Conservation (phyloP, 2,329 filamentous ascomycete species). For the Cytospora paraplurivora region DNA sequence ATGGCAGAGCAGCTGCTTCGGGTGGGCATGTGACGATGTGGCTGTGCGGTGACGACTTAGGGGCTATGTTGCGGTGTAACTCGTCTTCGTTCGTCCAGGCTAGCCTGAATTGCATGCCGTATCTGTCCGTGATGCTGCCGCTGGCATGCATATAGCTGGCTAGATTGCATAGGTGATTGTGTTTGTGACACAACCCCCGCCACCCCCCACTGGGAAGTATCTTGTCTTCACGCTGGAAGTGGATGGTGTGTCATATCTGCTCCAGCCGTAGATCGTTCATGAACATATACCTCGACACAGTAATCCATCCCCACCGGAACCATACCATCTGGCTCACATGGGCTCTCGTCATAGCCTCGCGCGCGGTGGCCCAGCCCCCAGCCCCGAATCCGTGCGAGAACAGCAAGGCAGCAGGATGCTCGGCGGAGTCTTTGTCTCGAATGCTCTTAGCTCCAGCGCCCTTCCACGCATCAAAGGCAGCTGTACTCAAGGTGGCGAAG, state of each 20-base stretch:
- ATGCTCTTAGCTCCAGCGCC: constrained; percentile 35
- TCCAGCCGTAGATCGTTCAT: constrained; percentile 79
- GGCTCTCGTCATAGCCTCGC: constrained; percentile 84
- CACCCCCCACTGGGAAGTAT: not conserved
- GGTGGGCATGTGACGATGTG: constrained; percentile 11
- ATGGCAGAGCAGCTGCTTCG: constrained; percentile 14
- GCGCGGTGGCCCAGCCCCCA: constrained; percentile 59
- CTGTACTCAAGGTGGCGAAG: constrained; percentile 66
- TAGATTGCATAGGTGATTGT: not conserved
- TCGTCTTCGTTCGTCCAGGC: not conserved
- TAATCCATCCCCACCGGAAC: constrained; percentile 97
- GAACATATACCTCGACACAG: constrained; percentile 89
- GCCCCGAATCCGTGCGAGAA: constrained; percentile 70
- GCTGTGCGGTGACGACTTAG: not conserved
- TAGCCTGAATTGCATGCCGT: not conserved
- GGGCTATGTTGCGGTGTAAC: not conserved
- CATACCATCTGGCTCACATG: constrained; percentile 97
- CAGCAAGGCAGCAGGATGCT: constrained; percentile 63
- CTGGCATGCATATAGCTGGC: not conserved
- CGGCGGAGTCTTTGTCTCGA: constrained; percentile 30
- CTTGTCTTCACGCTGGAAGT: not conserved
- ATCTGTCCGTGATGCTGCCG: not conserved
- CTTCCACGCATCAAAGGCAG: constrained; percentile 42
- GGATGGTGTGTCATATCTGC: constrained; percentile 34
- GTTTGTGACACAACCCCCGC: not conserved